Percentiles rank a stretch among this genome's conserved stretches.
Conservation (phyloP, 306 rosid genomes). For the Astragalus membranaceus region DNA sequence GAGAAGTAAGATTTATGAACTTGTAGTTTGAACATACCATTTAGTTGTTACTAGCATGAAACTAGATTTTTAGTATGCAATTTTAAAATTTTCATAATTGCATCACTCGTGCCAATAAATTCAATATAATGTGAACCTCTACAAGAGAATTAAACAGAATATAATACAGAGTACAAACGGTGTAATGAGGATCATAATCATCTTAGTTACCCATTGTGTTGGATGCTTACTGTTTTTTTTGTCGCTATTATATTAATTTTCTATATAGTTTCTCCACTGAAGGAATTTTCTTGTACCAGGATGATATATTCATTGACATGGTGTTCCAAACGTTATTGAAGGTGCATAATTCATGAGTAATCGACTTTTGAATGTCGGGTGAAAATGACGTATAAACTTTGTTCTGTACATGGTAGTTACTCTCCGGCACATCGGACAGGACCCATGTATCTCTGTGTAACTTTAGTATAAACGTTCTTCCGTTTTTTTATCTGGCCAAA, state of each 20-base stretch:
- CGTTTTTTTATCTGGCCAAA: background rate
- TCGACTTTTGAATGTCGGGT: constrained; percentile 10
- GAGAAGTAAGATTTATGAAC: no score
- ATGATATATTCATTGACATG: constrained; percentile 81
- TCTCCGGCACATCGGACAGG: constrained; percentile 19
- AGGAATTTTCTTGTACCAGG: constrained; percentile 40
- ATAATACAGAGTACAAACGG: background rate
- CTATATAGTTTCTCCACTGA: constrained; percentile 10
- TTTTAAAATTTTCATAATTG: background rate
- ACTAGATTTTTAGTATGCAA: background rate
- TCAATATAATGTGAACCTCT: background rate
- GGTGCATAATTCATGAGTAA: constrained; percentile 46
- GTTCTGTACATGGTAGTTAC: constrained; percentile 40
- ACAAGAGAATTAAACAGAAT: background rate
- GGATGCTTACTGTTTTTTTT: constrained; percentile 10
- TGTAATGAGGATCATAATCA: background rate
- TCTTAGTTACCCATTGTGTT: background rate
- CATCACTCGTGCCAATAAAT: constrained; percentile 4
- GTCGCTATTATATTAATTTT: background rate
- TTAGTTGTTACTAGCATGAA: background rate
- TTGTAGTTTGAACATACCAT: no score
- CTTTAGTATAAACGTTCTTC: no score
- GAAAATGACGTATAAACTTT: constrained; percentile 31
- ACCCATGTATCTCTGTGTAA: constrained; percentile 20
- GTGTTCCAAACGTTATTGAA: constrained; percentile 60